These are phyloP conservation scores for Boletus reticulatus DNA, from an alignment of 768 basidiomycete species.

Conservation along the genomic window DNA sequence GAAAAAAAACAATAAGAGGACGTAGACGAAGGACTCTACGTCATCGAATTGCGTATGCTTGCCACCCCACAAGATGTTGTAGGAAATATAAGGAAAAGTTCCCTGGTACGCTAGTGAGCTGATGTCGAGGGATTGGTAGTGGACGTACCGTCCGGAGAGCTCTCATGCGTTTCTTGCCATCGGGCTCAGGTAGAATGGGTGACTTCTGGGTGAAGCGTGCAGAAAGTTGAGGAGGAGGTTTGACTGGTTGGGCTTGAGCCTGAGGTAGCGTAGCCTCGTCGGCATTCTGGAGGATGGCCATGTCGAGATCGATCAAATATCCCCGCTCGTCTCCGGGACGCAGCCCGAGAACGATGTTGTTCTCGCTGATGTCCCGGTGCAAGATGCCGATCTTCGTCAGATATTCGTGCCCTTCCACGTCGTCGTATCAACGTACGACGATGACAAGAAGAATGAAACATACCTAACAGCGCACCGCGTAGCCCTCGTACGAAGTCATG, in stretches of 20 bases:
- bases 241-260: too few species aligned
- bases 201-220: too few species aligned
- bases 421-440: background rate
- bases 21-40: background rate
- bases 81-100: background rate
- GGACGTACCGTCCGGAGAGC: background rate
- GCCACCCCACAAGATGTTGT: background rate
- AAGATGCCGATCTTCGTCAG: background rate
- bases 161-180: too few species aligned
- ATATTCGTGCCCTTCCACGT: background rate
- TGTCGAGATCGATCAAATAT: background rate
- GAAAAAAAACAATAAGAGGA: background rate
- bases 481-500: background rate
- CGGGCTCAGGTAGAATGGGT: too few species aligned
- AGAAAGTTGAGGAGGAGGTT: background rate
- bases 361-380: background rate
- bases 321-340: background rate
- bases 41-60: conserved; percentile 1
- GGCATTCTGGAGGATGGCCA: background rate
- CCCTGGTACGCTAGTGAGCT: background rate
- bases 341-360: background rate
- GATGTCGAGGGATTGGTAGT: background rate
- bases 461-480: background rate
- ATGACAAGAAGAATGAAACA: background rate
- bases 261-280: background rate